phyloP scores from a whole-genome alignment of 768 basidiomycete species.

The Tubosaeta brunneosetosa region DNA sequence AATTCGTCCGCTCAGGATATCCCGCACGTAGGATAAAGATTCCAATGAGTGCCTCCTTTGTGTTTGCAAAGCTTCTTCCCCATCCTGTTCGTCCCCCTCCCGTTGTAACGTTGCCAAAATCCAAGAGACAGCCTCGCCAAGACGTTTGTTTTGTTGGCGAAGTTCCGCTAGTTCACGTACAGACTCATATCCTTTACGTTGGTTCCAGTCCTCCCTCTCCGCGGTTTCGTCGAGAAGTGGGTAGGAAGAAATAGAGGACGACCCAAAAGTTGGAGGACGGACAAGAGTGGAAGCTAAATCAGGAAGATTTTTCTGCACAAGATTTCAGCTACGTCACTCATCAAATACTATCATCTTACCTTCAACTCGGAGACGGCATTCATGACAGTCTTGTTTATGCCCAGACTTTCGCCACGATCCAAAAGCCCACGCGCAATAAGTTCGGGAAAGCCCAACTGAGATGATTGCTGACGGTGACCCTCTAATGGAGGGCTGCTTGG shows the following conservation, averaged over 20 bases:
- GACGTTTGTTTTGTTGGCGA: conserved; percentile 51
- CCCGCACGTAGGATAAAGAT: conserved; percentile 71
- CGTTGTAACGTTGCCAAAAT: conserved; percentile 66
- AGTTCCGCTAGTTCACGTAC: conserved; percentile 58
- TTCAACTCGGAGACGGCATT: conserved; percentile 74
- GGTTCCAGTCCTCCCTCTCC: conserved; percentile 68
- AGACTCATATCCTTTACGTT: conserved; percentile 62
- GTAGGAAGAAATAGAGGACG: conserved; percentile 44
- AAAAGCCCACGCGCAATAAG: conserved; percentile 66
- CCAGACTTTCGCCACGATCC: conserved; percentile 72
- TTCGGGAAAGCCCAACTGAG: conserved; percentile 60
- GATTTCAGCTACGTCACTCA: conserved; percentile 7
- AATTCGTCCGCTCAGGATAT: conserved; percentile 56
- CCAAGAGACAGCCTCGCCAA: conserved; percentile 71
- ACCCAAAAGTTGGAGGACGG: conserved; percentile 42
- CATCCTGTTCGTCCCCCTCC: conserved; percentile 37
- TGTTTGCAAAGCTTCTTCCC: conserved; percentile 39
- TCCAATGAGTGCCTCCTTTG: conserved; percentile 62
- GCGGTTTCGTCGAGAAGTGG: conserved; percentile 59
- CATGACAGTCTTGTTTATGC: conserved; percentile 81
- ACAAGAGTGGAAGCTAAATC: conserved; percentile 70
- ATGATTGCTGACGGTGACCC: conserved; percentile 39
- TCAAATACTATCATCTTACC: conserved; percentile 38
- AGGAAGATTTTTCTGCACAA: conserved; percentile 71
- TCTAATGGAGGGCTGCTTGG: conserved; percentile 19